Percentiles rank a stretch among this genome's conserved stretches.
Conservation (phyloP, 1,284 basidiomycete species). For the Schizopora paradoxa region DNA sequence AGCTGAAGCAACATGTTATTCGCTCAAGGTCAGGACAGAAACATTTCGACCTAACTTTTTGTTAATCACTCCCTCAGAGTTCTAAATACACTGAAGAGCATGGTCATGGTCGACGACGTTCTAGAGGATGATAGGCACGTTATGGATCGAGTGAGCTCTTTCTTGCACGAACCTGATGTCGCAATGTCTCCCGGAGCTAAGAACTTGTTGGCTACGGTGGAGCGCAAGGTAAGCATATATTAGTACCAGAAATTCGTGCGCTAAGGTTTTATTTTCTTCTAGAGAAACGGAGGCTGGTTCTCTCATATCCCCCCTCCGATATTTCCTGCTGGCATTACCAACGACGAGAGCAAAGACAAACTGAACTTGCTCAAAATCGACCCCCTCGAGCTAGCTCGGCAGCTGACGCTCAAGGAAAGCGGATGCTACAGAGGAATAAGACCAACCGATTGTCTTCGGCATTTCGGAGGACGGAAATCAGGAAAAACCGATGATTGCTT, state of each 20-base stretch:
- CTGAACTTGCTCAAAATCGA: conserved; percentile 72
- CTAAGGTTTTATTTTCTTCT: conserved; percentile 16
- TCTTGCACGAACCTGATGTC: conserved; percentile 62
- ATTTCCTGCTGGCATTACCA: no score
- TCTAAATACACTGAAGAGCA: conserved; percentile 75
- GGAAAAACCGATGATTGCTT: conserved; percentile 71
- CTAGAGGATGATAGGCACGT: conserved; percentile 78
- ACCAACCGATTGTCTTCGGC: conserved; percentile 85
- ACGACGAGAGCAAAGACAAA: no score
- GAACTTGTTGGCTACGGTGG: conserved; percentile 65
- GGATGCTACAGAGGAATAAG: conserved; percentile 84
- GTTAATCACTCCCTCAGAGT: conserved; percentile 71
- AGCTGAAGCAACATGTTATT: conserved; percentile 85
- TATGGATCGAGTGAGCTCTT: conserved; percentile 74
- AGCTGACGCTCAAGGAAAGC: conserved; percentile 91
- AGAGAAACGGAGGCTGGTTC: conserved; percentile 59
- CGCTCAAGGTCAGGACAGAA: conserved; percentile 31
- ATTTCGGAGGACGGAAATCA: conserved; percentile 64
- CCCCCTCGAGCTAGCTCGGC: conserved; percentile 85
- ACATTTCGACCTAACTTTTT: background rate
- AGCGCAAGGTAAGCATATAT: conserved; percentile 58
- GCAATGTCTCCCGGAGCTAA: conserved; percentile 62
- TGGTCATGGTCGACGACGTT: conserved; percentile 74
- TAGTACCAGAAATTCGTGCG: conserved; percentile 7
- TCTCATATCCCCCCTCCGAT: conserved; percentile 58